Base-by-base conservation (phyloP, 2,329 filamentous ascomycete genomes). In the Exophiala mesophila region DNA sequence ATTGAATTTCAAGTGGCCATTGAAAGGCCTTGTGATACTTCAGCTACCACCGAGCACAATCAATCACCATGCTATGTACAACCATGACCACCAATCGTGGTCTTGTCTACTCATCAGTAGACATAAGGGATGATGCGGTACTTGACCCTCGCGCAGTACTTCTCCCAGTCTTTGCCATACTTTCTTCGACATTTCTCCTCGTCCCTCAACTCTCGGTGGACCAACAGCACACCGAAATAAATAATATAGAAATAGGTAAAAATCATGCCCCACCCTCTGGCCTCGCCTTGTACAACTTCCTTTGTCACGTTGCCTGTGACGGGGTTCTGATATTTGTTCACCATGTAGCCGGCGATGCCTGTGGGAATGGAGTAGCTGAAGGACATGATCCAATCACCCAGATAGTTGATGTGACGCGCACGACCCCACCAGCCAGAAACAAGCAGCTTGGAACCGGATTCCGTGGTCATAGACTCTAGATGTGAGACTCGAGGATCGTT, bases 191-290 rank as follows among this genome's bases (percentile, higher is more conserved):
- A 97, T 72, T 95, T 95, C 62, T 87, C 85, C 55, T 96, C 89
- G 55, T 97, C 90, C 39, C 90, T 77, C 45, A 80, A 71, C 61
- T 94, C 88, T 15, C 90, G 83, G 62, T 96, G 90, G 40, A 96
- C 71, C 8, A 97, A 73, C 49, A 97, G 68, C 9, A 94, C 69
- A 3, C 82, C 88, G 68, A 97, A 96, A 70, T 96, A 97, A 5
- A 94, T 58, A 55, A 96, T 74, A 68, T 94, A 97, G 62, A 96
- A 96, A 70, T 96, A 97, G 0, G 89, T 95, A 54, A 96, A 78
- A 33, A 89, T 70, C 66, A 89, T 88, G 34, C 84, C 88, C 78
- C 85, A 94, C 16, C 88, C 89, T 55, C 76, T 78, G 21, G 85
- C 82, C 18, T 81, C 79, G 24, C 82, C 85, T 41, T 81, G 82